A percentile compares a stretch with the other conserved stretches of the same genome.
Evolutionary conservation across 495 filamentous ascomycete genomes (phyloP).

Genomic region (Parmelia sp.): DNA sequence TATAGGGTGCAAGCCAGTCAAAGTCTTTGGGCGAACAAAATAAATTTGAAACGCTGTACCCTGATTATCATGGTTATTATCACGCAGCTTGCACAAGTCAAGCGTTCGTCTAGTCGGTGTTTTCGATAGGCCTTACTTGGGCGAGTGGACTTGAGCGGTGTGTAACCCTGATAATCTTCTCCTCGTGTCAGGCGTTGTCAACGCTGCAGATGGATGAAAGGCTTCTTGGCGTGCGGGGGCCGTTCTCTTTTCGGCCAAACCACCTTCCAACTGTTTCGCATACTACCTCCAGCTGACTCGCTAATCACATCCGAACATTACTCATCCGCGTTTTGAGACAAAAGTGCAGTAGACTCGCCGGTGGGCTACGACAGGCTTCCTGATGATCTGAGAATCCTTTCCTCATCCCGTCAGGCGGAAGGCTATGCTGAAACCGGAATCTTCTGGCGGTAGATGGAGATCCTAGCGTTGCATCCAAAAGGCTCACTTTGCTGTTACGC

Average conservation of each 20-base stretch:
- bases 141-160: neutral
- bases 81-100: neutral
- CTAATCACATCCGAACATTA: neutral
- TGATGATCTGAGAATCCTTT: neutral
- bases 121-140: neutral
- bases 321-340: neutral
- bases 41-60: neutral
- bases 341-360: neutral
- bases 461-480: neutral
- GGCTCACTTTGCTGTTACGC: neutral
- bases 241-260: neutral
- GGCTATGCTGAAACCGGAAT: neutral
- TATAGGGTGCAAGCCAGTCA: neutral
- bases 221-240: neutral
- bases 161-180: neutral
- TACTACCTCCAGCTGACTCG: neutral
- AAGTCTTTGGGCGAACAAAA: neutral
- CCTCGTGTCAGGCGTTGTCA: neutral
- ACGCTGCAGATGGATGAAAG: neutral
- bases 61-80: neutral
- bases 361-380: neutral
- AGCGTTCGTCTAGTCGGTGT: neutral
- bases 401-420: neutral
- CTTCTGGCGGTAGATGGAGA: neutral
- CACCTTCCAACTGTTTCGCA: neutral